Base-by-base conservation (phyloP, 192 early-diverging fungal genomes). In the Funneliformis mosseae region DNA sequence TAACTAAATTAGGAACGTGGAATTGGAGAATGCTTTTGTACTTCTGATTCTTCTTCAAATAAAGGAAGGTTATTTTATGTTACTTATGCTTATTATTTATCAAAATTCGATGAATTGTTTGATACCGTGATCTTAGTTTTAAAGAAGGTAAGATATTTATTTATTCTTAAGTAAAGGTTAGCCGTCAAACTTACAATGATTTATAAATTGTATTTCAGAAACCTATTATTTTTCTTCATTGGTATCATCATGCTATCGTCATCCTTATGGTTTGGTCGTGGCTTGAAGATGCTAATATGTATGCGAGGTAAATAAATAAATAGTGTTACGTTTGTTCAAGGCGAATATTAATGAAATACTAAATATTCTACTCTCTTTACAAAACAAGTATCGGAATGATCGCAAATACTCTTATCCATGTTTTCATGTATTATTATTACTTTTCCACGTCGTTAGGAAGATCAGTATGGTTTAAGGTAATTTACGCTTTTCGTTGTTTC, bases 401-500 rank as follows among this genome's bases (percentile, higher is more conserved):
- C 27, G 79, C 83, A 46, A 89, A 89, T 50, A 87, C 87, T 9
- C 60, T 85, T 10, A 73, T 89, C 5, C 88, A 89, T 76, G 81
- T 88, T 14, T 86, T 88, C 55, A 89, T 89, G 88, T 89, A 89
- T 69, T 89, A 83, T 61, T 89, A 89, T 59, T 89, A 89, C 77
- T 88, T 81, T 81, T 77, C 66, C 2, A 67, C 85, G 28, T 83
- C 69, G 3, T 61, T 88, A 12, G 88, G 88, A n/a, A 67, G 77
- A 60, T 78, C 68, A 0, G 85, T 88, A 4, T 88, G 85, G 85
- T 88, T 87, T 81, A 88, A 88, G 87, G 86, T 87, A 38, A 79
- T 64, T 41, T 38, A 33, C 33, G 0, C 16, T 25, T 33, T 79
- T 28, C 16, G 62, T 45, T 69, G 5, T 5, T 10, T 39, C 8